Evolutionary conservation across 1,284 basidiomycete species (phyloP), one percentile per base, ranked within the genome.

Genomic region (Ceratobasidium sp.): DNA sequence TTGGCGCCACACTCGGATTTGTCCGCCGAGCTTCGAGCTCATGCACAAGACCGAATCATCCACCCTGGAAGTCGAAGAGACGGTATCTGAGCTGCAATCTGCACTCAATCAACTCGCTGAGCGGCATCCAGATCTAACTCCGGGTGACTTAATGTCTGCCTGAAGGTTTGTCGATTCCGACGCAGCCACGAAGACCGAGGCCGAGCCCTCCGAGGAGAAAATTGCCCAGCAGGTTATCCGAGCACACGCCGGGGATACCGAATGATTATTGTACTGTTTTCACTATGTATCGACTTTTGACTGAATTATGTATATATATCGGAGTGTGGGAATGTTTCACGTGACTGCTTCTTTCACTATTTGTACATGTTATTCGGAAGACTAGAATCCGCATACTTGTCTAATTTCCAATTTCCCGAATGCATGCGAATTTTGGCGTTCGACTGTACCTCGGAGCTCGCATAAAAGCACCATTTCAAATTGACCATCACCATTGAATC

Each of bases 1-100:
- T 78, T 86, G 84, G 85, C 65, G 78, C 27, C 83, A 85, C 66
- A 82, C 81, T n/a, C 41, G 27, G 23, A 50, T 50, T 50, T 50
- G 48, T n/a, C 48, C 16, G 8, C 48, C 16, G n/a, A 50, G n/a
- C 48, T 50, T 50, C 48, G 48, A n/a, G 48, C 48, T 50, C n/a
- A n/a, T n/a, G 48, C 10, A 16, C 48, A n/a, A 50, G 48, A n/a
- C n/a, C 48, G 5, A 16, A 50, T n/a, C 16, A 50, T n/a, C n/a
- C 48, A n/a, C 16, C 48, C n/a, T n/a, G n/a, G 48, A n/a, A n/a
- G 48, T 18, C n/a, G 48, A 50, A n/a, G n/a, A 16, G 16, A 50
- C 48, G 48, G n/a, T 50, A 16, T 50, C 48, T 16, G 48, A 50
- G 48, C 48, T 50, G 14, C 48, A 50, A 20, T 20, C 48, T 18